phyloP scores from a whole-genome alignment of 768 basidiomycete species.

The Lactarius quietus region DNA sequence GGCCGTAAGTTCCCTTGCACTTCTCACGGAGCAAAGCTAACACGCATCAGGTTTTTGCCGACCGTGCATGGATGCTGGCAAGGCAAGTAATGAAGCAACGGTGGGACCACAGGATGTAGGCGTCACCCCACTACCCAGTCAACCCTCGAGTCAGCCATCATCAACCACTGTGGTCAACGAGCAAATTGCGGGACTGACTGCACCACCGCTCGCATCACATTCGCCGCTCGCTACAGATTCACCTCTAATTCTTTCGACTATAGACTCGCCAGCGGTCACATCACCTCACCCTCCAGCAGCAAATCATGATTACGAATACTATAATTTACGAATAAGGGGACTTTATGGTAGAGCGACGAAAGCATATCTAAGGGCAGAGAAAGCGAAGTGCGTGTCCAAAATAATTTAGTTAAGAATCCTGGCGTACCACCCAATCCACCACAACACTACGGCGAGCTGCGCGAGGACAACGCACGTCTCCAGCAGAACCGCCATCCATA shows the following conservation, averaged over 20 bases:
- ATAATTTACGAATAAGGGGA: slow-evolving; percentile 23
- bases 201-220: slow-evolving; percentile 1
- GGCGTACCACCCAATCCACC: slow-evolving; percentile 77
- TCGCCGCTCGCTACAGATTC: slow-evolving; percentile 20
- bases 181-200: slow-evolving; percentile 9
- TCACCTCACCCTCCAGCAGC: background rate
- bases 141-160: slow-evolving; percentile 3
- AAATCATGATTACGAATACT: slow-evolving; percentile 12
- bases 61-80: slow-evolving; percentile 46
- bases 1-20: slow-evolving; percentile 54
- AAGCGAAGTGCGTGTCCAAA: background rate
- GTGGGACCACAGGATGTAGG: background rate
- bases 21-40: slow-evolving; percentile 10
- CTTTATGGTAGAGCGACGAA: slow-evolving; percentile 6
- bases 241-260: slow-evolving; percentile 19
- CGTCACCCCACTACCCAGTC: background rate
- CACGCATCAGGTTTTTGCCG: slow-evolving; percentile 61
- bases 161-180: slow-evolving; percentile 6
- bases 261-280: slow-evolving; percentile 1
- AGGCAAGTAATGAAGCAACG: slow-evolving; percentile 9
- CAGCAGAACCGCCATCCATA: slow-evolving; percentile 62
- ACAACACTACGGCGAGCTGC: slow-evolving; percentile 55
- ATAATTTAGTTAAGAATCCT: slow-evolving; percentile 42
- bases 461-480: slow-evolving; percentile 56
- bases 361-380: slow-evolving; percentile 9